Conservation (phyloP, 2,329 filamentous ascomycete genomes). For the Oidium heveae region DNA sequence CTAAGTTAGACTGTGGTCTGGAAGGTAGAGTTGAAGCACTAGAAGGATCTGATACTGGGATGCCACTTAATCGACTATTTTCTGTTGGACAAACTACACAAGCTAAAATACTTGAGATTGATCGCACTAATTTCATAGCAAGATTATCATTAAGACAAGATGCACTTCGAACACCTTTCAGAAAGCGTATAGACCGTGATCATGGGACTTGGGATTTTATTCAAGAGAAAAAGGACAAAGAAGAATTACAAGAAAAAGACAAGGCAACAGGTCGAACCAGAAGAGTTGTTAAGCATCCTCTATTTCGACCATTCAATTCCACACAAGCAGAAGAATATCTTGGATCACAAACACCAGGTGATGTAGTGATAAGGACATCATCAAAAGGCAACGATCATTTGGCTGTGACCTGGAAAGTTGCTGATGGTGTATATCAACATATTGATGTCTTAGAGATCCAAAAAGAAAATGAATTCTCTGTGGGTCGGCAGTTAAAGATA, state of each 20-base stretch:
- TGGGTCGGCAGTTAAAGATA: constrained; percentile 66
- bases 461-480: constrained; percentile 90
- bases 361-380: constrained; percentile 84
- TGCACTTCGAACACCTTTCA: constrained; percentile 46
- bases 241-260: constrained; percentile 66
- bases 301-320: constrained; percentile 84
- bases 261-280: constrained; percentile 65
- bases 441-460: constrained; percentile 91
- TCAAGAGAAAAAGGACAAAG: constrained; percentile 58
- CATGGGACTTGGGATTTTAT: constrained; percentile 69
- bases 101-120: constrained; percentile 68
- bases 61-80: constrained; percentile 48
- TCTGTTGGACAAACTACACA: constrained; percentile 61
- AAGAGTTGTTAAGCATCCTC: constrained; percentile 89
- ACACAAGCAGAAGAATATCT: constrained; percentile 84
- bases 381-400: constrained; percentile 90
- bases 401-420: constrained; percentile 93
- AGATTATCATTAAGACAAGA: constrained; percentile 71
- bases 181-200: constrained; percentile 42
- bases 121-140: constrained; percentile 61
- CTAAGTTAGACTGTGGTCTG: constrained; percentile 79
- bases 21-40: constrained; percentile 67
- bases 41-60: constrained; percentile 50
- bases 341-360: constrained; percentile 60
- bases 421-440: constrained; percentile 88